Evolutionary conservation across 208 protist genomes (phyloP).

Genomic region (Wallacemonas collosoma): DNA sequence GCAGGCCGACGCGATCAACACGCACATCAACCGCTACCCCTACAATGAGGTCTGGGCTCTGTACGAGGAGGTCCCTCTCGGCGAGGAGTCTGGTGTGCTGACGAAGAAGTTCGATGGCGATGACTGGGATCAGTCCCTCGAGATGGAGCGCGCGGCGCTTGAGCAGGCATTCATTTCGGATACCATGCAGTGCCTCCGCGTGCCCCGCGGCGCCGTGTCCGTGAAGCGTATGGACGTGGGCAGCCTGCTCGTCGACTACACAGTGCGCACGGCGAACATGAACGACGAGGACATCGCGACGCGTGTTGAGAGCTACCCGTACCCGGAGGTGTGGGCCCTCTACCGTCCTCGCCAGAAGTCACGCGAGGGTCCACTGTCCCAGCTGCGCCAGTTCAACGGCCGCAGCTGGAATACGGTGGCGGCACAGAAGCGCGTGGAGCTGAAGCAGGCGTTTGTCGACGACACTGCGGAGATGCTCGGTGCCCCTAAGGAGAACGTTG

Average conservation of each 20-base stretch:
- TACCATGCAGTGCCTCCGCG: conserved; percentile 27
- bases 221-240: conserved; percentile 23
- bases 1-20: conserved; percentile 17
- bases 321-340: conserved; percentile 27
- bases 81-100: conserved; percentile 20
- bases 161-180: conserved; percentile 30
- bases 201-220: conserved; percentile 29
- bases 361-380: conserved; percentile 9
- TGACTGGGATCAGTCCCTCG: conserved; percentile 25
- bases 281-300: conserved; percentile 15
- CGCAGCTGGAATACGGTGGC: conserved; percentile 23
- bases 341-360: conserved; percentile 16
- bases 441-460: conserved; percentile 28
- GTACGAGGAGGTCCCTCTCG: conserved; percentile 27
- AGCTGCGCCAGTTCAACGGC: conserved; percentile 31
- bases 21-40: conserved; percentile 22
- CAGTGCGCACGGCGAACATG: conserved; percentile 16
- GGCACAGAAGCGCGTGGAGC: conserved; percentile 20
- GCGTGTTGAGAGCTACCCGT: conserved; percentile 17
- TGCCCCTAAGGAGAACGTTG: conserved; percentile 20
- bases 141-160: conserved; percentile 22
- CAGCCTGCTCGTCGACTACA: conserved; percentile 36
- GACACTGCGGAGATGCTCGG: conserved; percentile 29
- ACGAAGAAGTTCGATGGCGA: conserved; percentile 32
- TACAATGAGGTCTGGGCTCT: conserved; percentile 42